phyloP scores from a whole-genome alignment of 805 yeast species.

The Yamadazyma olivae region DNA sequence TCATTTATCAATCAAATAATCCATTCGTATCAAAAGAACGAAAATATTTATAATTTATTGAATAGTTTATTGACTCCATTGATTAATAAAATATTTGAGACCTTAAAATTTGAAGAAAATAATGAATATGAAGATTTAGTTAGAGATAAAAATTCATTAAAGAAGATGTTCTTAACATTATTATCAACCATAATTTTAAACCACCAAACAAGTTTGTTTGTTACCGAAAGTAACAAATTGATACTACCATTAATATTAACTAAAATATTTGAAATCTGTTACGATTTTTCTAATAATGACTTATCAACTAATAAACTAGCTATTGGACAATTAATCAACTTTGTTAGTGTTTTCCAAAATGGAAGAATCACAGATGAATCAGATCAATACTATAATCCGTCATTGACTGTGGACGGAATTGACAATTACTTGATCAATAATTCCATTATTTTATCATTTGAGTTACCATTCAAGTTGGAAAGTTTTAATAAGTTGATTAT shows the following conservation, averaged over 20 bases:
- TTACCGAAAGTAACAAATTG: conserved; percentile 63
- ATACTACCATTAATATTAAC: conserved; percentile 60
- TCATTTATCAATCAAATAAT: conserved; percentile 85
- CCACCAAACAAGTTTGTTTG: conserved; percentile 72
- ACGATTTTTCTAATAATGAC: conserved; percentile 38
- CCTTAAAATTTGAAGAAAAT: conserved; percentile 30
- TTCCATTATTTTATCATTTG: conserved; percentile 66
- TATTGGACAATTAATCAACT: conserved; percentile 62
- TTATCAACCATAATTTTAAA: conserved; percentile 71
- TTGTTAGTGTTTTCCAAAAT: conserved; percentile 61
- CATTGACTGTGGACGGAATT: conserved; percentile 62
- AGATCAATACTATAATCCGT: conserved; percentile 49
- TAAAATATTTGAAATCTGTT: conserved; percentile 62
- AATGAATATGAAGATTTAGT: conserved; percentile 51
- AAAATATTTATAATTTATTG: conserved; percentile 67
- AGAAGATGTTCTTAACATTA: conserved; percentile 67
- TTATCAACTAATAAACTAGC: conserved; percentile 61
- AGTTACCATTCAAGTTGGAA: conserved; percentile 71
- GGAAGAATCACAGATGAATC: conserved; percentile 62
- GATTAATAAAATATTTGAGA: conserved; percentile 55
- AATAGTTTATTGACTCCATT: conserved; percentile 76
- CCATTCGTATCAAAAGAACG: conserved; percentile 69
- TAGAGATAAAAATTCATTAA: conserved; percentile 64
- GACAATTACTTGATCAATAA: conserved; percentile 68
- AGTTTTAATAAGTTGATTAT: conserved; percentile 67